Conservation (phyloP, 306 rosid species). For the Inga laurina region DNA sequence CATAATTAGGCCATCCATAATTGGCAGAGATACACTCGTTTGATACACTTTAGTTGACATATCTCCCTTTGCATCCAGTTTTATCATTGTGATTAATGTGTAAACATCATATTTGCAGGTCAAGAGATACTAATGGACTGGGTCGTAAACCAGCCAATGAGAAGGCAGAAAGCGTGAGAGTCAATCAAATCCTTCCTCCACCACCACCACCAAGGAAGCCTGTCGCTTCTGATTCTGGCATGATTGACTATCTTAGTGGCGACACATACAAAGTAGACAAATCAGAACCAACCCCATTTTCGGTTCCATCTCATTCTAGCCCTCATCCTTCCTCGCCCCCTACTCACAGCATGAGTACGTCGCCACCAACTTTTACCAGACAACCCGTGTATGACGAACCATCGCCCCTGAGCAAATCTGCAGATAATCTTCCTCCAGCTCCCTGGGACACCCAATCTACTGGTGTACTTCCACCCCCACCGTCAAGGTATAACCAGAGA, state of each 20-base stretch:
- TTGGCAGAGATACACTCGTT: background rate
- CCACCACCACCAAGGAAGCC: constrained; percentile 63
- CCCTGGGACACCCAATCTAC: constrained; percentile 60
- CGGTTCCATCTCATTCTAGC: constrained; percentile 38
- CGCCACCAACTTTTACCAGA: constrained; percentile 40
- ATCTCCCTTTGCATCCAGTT: background rate
- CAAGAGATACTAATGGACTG: constrained; percentile 50
- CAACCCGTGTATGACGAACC: constrained; percentile 59
- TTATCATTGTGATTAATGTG: background rate
- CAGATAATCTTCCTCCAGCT: constrained; percentile 58
- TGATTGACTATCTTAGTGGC: constrained; percentile 70
- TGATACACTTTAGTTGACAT: background rate
- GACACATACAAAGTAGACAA: constrained; percentile 58
- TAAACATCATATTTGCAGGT: constrained; percentile 40
- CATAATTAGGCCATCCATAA: background rate
- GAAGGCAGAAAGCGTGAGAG: constrained; percentile 40
- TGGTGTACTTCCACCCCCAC: constrained; percentile 64
- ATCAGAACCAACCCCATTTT: constrained; percentile 36
- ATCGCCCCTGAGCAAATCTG: constrained; percentile 46
- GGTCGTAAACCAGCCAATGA: constrained; percentile 46
- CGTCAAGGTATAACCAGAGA: constrained; percentile 58
- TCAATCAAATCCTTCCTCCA: constrained; percentile 53
- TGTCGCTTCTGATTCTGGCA: constrained; percentile 44
- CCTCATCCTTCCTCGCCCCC: constrained; percentile 40
- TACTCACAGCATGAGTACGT: constrained; percentile 33